A percentile compares a stretch with the other conserved stretches of the same genome.
phyloP scores from a whole-genome alignment of 495 filamentous ascomycete genomes.

The Ascobolus immersus region DNA sequence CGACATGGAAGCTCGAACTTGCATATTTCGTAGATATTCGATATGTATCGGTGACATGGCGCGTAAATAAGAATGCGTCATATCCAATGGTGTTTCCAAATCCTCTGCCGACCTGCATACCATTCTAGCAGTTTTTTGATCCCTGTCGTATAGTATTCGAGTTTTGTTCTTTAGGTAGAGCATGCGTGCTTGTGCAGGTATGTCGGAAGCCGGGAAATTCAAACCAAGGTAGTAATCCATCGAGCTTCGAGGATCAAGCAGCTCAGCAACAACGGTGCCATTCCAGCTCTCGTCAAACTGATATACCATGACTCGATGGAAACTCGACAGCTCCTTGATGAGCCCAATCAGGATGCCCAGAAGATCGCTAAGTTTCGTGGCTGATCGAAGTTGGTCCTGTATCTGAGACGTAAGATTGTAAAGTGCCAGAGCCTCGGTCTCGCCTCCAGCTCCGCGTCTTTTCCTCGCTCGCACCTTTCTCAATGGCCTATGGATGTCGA shows the following conservation, averaged over 20 bases:
- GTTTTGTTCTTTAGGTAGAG: conserved; percentile 63
- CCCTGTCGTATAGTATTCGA: conserved; percentile 50
- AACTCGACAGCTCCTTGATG: conserved; percentile 70
- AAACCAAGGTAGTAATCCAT: conserved; percentile 74
- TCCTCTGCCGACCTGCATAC: conserved; percentile 60
- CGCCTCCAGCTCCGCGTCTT: conserved; percentile 48
- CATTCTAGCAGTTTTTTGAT: conserved; percentile 49
- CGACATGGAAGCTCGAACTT: conserved; percentile 74
- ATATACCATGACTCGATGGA: conserved; percentile 83
- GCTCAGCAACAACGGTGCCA: conserved; percentile 63
- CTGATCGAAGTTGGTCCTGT: conserved; percentile 48
- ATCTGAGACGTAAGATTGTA: conserved; percentile 81
- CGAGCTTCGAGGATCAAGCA: conserved; percentile 56
- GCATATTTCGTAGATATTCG: conserved; percentile 80
- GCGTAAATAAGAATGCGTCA: conserved; percentile 61
- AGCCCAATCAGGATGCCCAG: conserved; percentile 52
- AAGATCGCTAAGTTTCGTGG: conserved; percentile 38
- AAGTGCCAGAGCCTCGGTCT: conserved; percentile 77
- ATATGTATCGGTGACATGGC: conserved; percentile 80
- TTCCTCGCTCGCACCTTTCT: conserved; percentile 55
- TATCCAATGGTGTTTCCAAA: conserved; percentile 51
- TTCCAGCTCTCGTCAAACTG: conserved; percentile 71
- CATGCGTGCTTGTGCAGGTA: conserved; percentile 63
- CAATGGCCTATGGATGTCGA: conserved; percentile 55
- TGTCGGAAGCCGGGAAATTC: conserved; percentile 78